Conservation (phyloP, 805 yeast species). For the Sugiyamaella americana region DNA sequence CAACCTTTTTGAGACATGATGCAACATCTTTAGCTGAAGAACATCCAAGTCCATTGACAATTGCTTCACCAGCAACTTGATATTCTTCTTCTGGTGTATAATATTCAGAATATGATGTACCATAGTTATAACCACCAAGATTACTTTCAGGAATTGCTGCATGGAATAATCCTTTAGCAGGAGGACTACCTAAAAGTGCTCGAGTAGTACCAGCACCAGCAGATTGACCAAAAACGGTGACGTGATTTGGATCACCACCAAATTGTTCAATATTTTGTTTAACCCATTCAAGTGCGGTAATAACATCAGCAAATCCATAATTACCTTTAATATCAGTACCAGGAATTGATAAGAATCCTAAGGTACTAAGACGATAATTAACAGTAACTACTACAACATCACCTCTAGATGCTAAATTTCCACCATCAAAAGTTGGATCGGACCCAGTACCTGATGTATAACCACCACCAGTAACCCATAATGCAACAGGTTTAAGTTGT, state of each 20-base stretch:
- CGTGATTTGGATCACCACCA: conserved; percentile 35
- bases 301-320: conserved; percentile 35
- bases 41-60: not conserved
- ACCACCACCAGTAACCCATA: conserved; percentile 37
- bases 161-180: conserved; percentile 16
- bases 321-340: conserved; percentile 26
- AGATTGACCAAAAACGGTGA: conserved; percentile 36
- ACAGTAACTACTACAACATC: conserved; percentile 28
- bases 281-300: conserved; percentile 36
- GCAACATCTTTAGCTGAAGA: not conserved
- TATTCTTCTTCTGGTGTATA: not conserved
- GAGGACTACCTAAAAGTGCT: conserved; percentile 15
- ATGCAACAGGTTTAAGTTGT: conserved; percentile 24
- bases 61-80: not conserved
- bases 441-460: conserved; percentile 30
- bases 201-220: conserved; percentile 33
- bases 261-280: conserved; percentile 31
- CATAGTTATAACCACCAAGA: not conserved
- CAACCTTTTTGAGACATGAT: not conserved
- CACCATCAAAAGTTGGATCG: conserved; percentile 24
- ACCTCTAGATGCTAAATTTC: conserved; percentile 19
- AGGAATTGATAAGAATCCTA: conserved; percentile 31
- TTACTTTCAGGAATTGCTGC: conserved; percentile 14
- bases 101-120: not conserved
- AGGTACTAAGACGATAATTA: conserved; percentile 34